phyloP scores from a whole-genome alignment of 1,139 yeast genomes.

The Protomyces gravidus region DNA sequence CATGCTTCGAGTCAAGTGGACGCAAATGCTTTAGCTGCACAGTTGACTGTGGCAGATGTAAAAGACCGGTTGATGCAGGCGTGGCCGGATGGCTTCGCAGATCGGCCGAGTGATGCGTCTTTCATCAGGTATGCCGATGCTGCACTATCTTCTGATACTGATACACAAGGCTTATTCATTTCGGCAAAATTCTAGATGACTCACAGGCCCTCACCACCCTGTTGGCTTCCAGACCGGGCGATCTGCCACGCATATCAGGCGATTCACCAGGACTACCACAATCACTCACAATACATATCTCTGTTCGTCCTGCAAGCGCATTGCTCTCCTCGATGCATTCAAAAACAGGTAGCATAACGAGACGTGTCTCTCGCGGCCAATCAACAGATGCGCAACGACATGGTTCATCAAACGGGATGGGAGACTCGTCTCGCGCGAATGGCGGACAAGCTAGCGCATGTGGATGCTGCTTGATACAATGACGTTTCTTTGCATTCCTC shows the following conservation, averaged over 20 bases:
- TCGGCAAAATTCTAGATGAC: neutral
- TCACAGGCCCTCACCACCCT: neutral
- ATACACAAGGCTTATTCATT: neutral
- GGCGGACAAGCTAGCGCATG: too few relatives aligned
- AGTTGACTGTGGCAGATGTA: neutral
- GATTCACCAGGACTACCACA: neutral
- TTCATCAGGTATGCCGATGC: neutral
- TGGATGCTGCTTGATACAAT: neutral
- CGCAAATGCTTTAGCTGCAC: neutral
- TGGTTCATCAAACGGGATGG: too few relatives aligned
- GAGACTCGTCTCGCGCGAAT: too few relatives aligned
- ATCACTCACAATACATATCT: neutral
- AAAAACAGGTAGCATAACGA: neutral
- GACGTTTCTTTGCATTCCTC: neutral
- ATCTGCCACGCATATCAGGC: neutral
- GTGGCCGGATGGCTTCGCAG: neutral
- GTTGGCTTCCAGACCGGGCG: neutral
- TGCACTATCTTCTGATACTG: neutral
- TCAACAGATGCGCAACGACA: too few relatives aligned
- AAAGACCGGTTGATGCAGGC: neutral
- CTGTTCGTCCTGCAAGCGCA: neutral
- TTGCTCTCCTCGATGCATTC: neutral
- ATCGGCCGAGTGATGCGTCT: neutral
- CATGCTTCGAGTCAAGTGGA: neutral
- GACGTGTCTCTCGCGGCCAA: too few relatives aligned